Evolutionary conservation across 306 rosid genomes (phyloP), one percentile per base, ranked within the genome.

Genomic region (Glycine tomentella): DNA sequence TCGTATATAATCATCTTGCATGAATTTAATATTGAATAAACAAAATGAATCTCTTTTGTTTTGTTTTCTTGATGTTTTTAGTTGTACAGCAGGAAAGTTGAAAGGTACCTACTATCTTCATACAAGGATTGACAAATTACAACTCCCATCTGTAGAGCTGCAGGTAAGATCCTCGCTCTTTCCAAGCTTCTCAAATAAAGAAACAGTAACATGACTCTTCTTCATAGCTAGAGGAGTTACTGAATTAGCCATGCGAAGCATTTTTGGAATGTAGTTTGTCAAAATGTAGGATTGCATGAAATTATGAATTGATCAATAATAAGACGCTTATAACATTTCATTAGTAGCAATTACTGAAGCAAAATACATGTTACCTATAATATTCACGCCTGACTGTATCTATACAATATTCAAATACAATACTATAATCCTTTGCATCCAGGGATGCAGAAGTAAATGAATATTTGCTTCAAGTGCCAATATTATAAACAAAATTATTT

Each of bases 161-260:
- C 76, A 45, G 76, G 80, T 75, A 74, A 25, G 45, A 61, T 12
- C 14, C 33, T 8, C n/a, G n/a, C n/a, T n/a, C 7, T 72, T 72
- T 69, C 53, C 53, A 36, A 9, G 34, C 33, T 34, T 8, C 9
- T 68, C 73, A 45, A 68, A 13, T 51, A 16, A 33, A 46, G 31
- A 50, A 51, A 51, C 13, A 51, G 7, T 6, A 8, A 31, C 49
- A 50, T 8, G 31, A 14, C 49, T 34, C 38, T 34, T n/a, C 25
- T 65, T 36, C 20, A 5, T 25, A 25, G 2, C 31, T 1, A 65
- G 50, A 38, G 14, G 46, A 14, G 31, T 25, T 25, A 25, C 31
- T 25, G 31, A 34, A 34, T 25, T 4, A 15, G 15, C 45, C 33
- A 33, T 5, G 42, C 14, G 45, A 62, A 33, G 8, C 68, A 33